Conservation (phyloP, 352 stramenopile species). For the Pythium aquatile region DNA sequence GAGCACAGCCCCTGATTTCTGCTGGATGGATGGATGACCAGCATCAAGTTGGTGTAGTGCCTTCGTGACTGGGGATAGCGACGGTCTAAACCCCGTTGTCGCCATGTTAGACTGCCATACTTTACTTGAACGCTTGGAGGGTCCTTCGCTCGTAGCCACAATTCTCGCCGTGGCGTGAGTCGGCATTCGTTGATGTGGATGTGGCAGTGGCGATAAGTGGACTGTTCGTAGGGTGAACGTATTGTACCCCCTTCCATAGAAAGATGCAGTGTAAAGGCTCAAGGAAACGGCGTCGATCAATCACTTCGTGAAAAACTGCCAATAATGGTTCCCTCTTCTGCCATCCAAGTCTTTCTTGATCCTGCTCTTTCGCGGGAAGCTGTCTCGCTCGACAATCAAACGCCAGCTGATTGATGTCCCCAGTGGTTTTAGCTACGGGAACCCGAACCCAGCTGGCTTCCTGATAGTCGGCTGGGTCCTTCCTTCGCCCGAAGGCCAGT, state of each 20-base stretch:
- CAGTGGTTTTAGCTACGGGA: not conserved
- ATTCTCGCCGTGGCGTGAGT: not conserved
- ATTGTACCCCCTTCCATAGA: not conserved
- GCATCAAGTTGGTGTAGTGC: not conserved
- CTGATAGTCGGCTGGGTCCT: not conserved
- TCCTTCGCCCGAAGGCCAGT: not conserved
- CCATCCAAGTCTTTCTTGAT: not conserved
- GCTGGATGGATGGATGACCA: not conserved
- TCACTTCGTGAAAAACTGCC: not conserved
- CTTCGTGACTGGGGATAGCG: no score
- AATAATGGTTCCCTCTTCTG: not conserved
- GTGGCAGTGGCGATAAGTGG: not conserved
- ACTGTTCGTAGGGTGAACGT: not conserved
- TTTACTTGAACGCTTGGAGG: not conserved
- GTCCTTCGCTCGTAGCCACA: not conserved
- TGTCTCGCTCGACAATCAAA: not conserved
- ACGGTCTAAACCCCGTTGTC: not conserved
- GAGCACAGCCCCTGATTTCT: not conserved
- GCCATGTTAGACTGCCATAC: not conserved
- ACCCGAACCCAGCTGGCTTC: conserved; percentile 14
- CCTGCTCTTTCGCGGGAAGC: conserved; percentile 5
- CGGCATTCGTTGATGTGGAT: not conserved
- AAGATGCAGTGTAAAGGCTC: not conserved
- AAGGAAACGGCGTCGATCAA: not conserved
- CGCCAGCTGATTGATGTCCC: not conserved